These are phyloP conservation scores for Fusarium nygamai DNA, from an alignment of 2,329 filamentous ascomycete species.

Conservation along the genomic window DNA sequence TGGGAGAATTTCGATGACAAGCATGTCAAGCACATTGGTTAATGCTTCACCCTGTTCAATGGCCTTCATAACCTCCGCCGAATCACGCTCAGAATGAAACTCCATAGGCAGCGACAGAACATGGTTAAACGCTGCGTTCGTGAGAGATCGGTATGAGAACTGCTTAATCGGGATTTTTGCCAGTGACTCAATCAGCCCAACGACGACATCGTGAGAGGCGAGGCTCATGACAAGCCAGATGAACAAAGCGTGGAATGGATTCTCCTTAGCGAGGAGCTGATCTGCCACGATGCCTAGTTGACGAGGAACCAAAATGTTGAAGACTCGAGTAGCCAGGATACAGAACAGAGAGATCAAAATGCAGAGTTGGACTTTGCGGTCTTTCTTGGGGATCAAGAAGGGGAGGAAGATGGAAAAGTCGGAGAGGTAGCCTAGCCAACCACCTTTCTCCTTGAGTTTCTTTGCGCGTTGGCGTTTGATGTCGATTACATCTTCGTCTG, in stretches of 20 bases:
- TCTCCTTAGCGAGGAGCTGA: conserved; percentile 35
- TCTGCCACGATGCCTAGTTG: conserved; percentile 48
- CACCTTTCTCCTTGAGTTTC: conserved; percentile 43
- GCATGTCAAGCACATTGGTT: conserved; percentile 66
- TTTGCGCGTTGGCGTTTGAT: conserved; percentile 44
- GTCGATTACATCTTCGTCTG: conserved; percentile 34
- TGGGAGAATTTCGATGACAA: conserved; percentile 69
- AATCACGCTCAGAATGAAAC: conserved; percentile 73
- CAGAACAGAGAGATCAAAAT: conserved; percentile 40
- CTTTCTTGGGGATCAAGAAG: conserved; percentile 44
- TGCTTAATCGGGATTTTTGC: conserved; percentile 50
- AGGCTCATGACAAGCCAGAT: conserved; percentile 33
- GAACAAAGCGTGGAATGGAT: conserved; percentile 32
- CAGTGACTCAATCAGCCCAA: conserved; percentile 35
- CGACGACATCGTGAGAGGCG: conserved; percentile 3
- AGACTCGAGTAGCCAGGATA: conserved; percentile 36
- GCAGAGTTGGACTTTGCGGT: conserved; percentile 45
- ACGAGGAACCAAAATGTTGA: conserved; percentile 46
- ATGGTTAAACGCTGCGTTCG: conserved; percentile 70
- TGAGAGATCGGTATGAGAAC: conserved; percentile 63
- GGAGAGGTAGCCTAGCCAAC: conserved; percentile 46
- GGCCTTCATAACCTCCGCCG: conserved; percentile 71
- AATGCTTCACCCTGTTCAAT: conserved; percentile 71
- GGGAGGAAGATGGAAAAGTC: conserved; percentile 47
- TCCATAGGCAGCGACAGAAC: conserved; percentile 76